These are phyloP conservation scores for Chenopodium suecicum DNA, from an alignment of 148 eudicot genomes.

Conservation along the genomic window DNA sequence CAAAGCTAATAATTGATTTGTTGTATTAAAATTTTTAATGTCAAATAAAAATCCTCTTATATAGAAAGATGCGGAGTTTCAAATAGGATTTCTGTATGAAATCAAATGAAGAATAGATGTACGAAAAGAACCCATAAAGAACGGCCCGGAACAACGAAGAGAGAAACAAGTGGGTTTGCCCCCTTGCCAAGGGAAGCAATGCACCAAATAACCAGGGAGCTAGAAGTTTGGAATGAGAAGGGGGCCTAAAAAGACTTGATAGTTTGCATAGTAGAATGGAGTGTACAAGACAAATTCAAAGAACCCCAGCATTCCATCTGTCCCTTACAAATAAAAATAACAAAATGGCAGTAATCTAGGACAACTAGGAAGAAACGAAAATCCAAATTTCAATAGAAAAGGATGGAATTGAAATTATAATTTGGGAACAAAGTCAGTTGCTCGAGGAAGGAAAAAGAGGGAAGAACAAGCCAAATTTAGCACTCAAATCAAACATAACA, in stretches of 20 bases:
- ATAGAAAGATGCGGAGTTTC: too few relatives aligned
- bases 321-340: conserved; percentile 16
- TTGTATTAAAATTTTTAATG: too few relatives aligned
- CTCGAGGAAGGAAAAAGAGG: conserved; percentile 78
- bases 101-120: too few relatives aligned
- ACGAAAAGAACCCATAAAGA: too few relatives aligned
- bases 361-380: conserved; percentile 16
- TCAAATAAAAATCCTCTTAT: too few relatives aligned
- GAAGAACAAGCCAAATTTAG: conserved; percentile 51
- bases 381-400: conserved; percentile 57
- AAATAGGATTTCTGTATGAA: too few relatives aligned
- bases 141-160: conserved; percentile 19
- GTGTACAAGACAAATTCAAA: conserved; percentile 48
- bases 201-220: conserved; percentile 30
- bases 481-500: conserved; percentile 50
- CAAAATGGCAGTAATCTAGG: conserved; percentile 25
- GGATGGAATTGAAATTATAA: conserved; percentile 21
- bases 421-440: conserved; percentile 55
- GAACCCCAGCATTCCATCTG: conserved; percentile 68
- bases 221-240: conserved; percentile 19
- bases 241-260: conserved; percentile 49
- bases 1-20: too few relatives aligned
- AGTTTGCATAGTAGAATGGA: conserved; percentile 40
- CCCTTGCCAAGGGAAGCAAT: conserved; percentile 25
- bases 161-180: conserved; percentile 35